Percentiles rank a stretch among this genome's conserved stretches.
Evolutionary conservation across 1,284 basidiomycete genomes (phyloP).

Genomic region (Peniophora sp.): DNA sequence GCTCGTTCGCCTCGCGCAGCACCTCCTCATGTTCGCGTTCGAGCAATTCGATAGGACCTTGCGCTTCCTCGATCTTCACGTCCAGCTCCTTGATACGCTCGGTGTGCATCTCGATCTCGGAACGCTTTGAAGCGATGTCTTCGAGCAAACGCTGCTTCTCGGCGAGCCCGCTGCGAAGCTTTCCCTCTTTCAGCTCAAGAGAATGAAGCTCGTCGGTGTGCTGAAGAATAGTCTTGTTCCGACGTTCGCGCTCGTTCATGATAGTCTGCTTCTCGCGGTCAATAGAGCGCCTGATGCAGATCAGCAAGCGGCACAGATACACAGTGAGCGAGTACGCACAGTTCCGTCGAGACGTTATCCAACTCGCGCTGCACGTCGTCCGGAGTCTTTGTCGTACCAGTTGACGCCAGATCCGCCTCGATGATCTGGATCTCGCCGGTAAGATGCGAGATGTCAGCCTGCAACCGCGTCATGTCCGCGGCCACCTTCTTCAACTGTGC

Average conservation of each 20-base stretch:
- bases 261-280: conserved; percentile 63
- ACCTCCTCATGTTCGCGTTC: conserved; percentile 50
- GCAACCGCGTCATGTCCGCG: conserved; percentile 51
- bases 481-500: conserved; percentile 60
- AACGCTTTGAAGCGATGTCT: conserved; percentile 35
- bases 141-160: conserved; percentile 59
- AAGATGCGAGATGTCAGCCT: conserved; percentile 60
- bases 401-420: conserved; percentile 61
- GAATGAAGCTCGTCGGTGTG: conserved; percentile 52
- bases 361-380: conserved; percentile 81
- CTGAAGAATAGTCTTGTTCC: conserved; percentile 45
- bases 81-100: conserved; percentile 51
- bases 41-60: conserved; percentile 61
- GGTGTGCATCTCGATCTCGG: conserved; percentile 17
- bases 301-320: background rate
- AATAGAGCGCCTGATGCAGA: conserved; percentile 50
- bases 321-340: conserved; percentile 46
- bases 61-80: conserved; percentile 50
- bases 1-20: conserved; percentile 45
- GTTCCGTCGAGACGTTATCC: conserved; percentile 47
- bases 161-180: conserved; percentile 54
- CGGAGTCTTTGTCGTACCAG: conserved; percentile 73
- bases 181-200: conserved; percentile 56
- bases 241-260: conserved; percentile 60
- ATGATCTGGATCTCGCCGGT: conserved; percentile 56